Base-by-base conservation (phyloP, 2,329 filamentous ascomycete genomes). In the Aspergillus sp. region DNA sequence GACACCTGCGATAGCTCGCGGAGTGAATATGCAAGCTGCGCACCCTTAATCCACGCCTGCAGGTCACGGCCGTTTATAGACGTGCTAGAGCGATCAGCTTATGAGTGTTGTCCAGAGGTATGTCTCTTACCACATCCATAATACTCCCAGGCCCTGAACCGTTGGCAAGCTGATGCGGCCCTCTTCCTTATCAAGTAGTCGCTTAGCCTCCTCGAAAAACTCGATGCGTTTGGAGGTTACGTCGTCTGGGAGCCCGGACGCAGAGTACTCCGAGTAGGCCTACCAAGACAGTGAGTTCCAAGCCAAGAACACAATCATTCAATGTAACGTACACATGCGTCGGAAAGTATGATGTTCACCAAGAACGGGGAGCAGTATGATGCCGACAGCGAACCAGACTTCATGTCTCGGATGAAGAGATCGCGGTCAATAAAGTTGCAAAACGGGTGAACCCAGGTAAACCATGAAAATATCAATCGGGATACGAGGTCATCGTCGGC, bases 331-430 rank as follows among this genome's bases (percentile, higher is more conserved):
- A 71, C 69, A 55, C 64, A 71, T n/a, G 66, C 69, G 22, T 68
- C 62, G 9, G 71, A 64, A 7, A 73, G 57, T 7, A 75, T 70
- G 1, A 64, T 65, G 53, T 74, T 73, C 4, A 75, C 71, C 20
- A 75, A 53, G 8, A 75, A 68, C 5, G 72, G 68, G 9, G 72
- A 74, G 50, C 72, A 74, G 51, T 66, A 73, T 6, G 59, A 56
- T 1, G 66, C 63, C 5, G 60, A 60, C 11, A 66, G 17, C 17
- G 69, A 58, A 4, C 66, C 67, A 15, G 67, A 61, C 55, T 59
- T 62, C 73, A 76, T 76, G 39, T 70, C 71, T 26, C 64, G 60
- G 8, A 76, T 53, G 49, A 76, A 75, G 17, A 70, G 39, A 44
- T 69, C 69, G 4, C 68, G 65, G 56, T 74, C 69, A 17, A 75